Evolutionary conservation across 2,329 filamentous ascomycete species (phyloP).

Genomic region (Pezicula rhizophila): DNA sequence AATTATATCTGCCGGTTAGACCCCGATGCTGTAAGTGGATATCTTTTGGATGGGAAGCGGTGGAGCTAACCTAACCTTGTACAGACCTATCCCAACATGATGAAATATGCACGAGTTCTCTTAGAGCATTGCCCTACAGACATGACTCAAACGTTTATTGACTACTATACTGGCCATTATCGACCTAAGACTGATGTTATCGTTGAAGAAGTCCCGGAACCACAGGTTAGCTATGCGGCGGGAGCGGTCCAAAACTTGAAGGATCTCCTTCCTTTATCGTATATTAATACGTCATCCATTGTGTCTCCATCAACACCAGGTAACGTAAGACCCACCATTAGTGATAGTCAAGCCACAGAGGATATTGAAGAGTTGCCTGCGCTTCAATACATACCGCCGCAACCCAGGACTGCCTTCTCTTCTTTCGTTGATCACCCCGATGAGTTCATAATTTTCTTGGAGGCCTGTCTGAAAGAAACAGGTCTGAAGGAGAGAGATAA

Average conservation of each 20-base stretch:
- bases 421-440: conserved; percentile 92
- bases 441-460: conserved; percentile 87
- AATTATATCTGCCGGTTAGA: conserved; percentile 88
- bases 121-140: conserved; percentile 79
- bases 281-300: conserved; percentile 63
- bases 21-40: conserved; percentile 58
- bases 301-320: conserved; percentile 46
- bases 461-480: conserved; percentile 73
- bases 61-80: conserved; percentile 7
- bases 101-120: conserved; percentile 91
- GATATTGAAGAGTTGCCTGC: conserved; percentile 33
- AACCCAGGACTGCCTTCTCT: conserved; percentile 85
- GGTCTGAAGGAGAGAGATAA: conserved; percentile 68
- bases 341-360: conserved; percentile 46
- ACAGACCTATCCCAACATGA: conserved; percentile 78
- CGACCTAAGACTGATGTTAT: conserved; percentile 59
- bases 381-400: conserved; percentile 68
- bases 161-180: conserved; percentile 89
- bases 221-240: conserved; percentile 24
- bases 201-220: conserved; percentile 15
- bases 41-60: background rate
- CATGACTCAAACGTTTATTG: conserved; percentile 82
- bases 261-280: conserved; percentile 76
- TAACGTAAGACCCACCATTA: conserved; percentile 44
- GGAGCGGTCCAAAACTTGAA: conserved; percentile 78